Percentiles rank a stretch among this genome's conserved stretches.
phyloP scores from a whole-genome alignment of 2,329 filamentous ascomycete species.

The Alternaria hordeiaustralica region DNA sequence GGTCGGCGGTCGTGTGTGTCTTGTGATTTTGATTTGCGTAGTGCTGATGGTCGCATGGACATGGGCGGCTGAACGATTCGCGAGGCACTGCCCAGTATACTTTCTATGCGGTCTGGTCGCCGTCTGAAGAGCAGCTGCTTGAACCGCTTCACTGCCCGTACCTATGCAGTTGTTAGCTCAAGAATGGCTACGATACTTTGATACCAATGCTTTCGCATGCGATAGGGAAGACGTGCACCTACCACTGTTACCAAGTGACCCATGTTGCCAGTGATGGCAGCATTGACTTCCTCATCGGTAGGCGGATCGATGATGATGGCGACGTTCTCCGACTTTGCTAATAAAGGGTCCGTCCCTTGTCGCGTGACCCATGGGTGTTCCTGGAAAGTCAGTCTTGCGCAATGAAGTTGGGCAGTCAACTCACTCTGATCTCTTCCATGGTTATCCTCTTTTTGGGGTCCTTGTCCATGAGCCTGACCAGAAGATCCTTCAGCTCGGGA shows the following conservation, averaged over 20 bases:
- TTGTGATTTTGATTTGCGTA: constrained; percentile 57
- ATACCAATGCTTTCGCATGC: background rate
- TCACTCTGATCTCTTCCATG: constrained; percentile 81
- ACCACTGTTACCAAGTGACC: constrained; percentile 84
- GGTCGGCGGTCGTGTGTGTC: constrained; percentile 59
- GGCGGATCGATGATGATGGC: constrained; percentile 79
- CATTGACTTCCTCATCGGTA: constrained; percentile 87
- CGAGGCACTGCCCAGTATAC: constrained; percentile 65
- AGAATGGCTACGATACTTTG: too few relatives aligned
- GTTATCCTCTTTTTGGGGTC: constrained; percentile 81
- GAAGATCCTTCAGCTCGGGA: constrained; percentile 74
- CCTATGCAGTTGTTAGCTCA: constrained; percentile 54
- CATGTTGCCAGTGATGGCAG: constrained; percentile 90
- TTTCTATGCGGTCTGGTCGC: constrained; percentile 62
- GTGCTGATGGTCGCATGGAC: constrained; percentile 54
- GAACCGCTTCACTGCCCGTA: constrained; percentile 91
- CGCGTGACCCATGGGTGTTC: constrained; percentile 93
- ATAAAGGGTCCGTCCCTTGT: constrained; percentile 75
- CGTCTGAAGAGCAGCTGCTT: constrained; percentile 72
- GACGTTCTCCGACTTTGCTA: constrained; percentile 86
- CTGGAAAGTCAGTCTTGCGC: constrained; percentile 56
- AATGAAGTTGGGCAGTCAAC: constrained; percentile 32
- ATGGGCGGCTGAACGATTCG: constrained; percentile 65
- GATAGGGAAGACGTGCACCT: constrained; percentile 32
- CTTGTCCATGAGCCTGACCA: constrained; percentile 79